Evolutionary conservation across 2,329 filamentous ascomycete species (phyloP), one percentile per base, ranked within the genome.

Genomic region (Lecanicillium sp.): DNA sequence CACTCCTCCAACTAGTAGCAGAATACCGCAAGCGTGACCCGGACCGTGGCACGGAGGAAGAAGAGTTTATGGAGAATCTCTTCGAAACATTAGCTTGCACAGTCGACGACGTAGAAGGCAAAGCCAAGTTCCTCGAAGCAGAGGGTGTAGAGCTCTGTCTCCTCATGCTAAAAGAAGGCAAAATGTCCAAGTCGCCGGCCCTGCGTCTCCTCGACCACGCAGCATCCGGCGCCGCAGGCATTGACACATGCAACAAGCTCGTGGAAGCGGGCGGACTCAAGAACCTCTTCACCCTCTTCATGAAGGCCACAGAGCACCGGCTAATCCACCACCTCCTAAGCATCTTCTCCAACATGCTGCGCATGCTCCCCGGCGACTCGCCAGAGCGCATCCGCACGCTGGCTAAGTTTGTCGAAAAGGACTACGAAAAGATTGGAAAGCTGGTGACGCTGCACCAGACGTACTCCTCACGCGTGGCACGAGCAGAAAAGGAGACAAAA

Each of bases 401-500:
- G 4, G 90, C 89, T 34, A 98, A 98, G 55, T 96, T 96, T 52
- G 83, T 95, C 14, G 92, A 98, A 59, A 94, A 87, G 55, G 80
- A 95, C 47, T 95, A 94, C 56, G 86, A 82, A 48, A 96, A 96
- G 67, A 77, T 87, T 28, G 64, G 56, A 5, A 85, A 80, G 54
- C 67, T 96, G 4, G 58, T 94, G 27, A 68, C 73, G 43, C 59
- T 95, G 34, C 75, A 89, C 29, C 65, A 76, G 34, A 82, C 85
- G 11, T 94, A 88, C 55, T 73, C 74, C 0, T 65, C 62, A 1
- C 64, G 70, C 0, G 78, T 85, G 1, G 83, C 89, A 37, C 49
- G 46, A 14, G 58, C 55, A 14, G 58, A 63, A 44, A 76, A 85
- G 53, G 75, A 74, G 38, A 64, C 64, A 35, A 45, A 51, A 2